phyloP scores from a whole-genome alignment of 2,329 filamentous ascomycete genomes.

The Stagonosporopsis vannaccii region DNA sequence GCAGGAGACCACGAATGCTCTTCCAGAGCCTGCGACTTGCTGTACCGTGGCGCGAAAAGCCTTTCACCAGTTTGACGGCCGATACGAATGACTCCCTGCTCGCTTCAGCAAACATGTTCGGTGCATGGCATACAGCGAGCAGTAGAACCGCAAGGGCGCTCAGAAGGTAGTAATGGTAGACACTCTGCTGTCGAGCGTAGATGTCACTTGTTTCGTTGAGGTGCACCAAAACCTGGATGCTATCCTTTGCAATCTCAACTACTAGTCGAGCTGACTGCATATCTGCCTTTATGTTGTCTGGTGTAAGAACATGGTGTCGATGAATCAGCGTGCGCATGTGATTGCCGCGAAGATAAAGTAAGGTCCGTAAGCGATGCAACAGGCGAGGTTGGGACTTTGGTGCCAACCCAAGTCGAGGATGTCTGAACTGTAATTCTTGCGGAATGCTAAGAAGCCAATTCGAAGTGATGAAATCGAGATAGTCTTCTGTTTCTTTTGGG shows the following conservation, averaged over 20 bases:
- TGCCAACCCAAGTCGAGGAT: slow-evolving; percentile 21
- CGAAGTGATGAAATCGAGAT: slow-evolving; percentile 29
- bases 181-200: slow-evolving; percentile 27
- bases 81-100: slow-evolving; percentile 28
- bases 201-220: slow-evolving; percentile 30
- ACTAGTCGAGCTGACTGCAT: slow-evolving; percentile 22
- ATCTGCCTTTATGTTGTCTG: slow-evolving; percentile 24
- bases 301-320: slow-evolving; percentile 30
- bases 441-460: slow-evolving; percentile 30
- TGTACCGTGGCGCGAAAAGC: slow-evolving; percentile 26
- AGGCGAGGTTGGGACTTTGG: slow-evolving; percentile 21
- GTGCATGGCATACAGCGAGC: slow-evolving; percentile 31
- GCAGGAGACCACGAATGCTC: slow-evolving; percentile 28
- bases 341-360: slow-evolving; percentile 30
- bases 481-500: slow-evolving; percentile 31
- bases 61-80: slow-evolving; percentile 29
- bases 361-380: slow-evolving; percentile 23
- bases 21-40: slow-evolving; percentile 32
- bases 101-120: slow-evolving; percentile 24
- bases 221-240: slow-evolving; percentile 29
- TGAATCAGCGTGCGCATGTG: slow-evolving; percentile 28
- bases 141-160: slow-evolving; percentile 27
- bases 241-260: slow-evolving; percentile 29
- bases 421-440: slow-evolving; percentile 25
- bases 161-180: slow-evolving; percentile 31